phyloP scores from a whole-genome alignment of 768 basidiomycete genomes.

The Ramaria rubella region DNA sequence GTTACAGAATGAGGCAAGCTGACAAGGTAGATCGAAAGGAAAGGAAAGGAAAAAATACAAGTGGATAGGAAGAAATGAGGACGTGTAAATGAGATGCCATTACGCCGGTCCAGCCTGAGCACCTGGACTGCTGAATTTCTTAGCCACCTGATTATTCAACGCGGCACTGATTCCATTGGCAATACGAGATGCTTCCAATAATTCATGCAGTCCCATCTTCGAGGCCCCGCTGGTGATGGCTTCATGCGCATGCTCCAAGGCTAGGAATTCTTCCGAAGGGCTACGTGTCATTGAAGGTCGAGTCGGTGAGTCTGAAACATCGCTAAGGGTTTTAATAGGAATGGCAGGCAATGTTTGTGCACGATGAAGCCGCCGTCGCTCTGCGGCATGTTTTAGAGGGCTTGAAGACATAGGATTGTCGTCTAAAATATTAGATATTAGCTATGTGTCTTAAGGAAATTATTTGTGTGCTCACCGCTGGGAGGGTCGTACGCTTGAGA shows the following conservation, averaged over 20 bases:
- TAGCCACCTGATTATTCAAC: slow-evolving; percentile 1
- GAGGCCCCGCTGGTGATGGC: background rate
- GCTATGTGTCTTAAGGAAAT: background rate
- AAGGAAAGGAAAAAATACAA: no score
- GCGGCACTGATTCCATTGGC: slow-evolving; percentile 1
- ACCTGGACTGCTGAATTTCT: background rate
- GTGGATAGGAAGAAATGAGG: no score
- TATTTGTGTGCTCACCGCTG: background rate
- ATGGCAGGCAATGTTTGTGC: background rate
- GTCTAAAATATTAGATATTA: background rate
- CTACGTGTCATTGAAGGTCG: background rate
- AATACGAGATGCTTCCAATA: slow-evolving; percentile 1
- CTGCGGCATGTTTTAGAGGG: slow-evolving; percentile 4
- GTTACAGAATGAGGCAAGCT: no score
- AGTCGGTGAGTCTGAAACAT: background rate
- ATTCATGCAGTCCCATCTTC: slow-evolving; percentile 3
- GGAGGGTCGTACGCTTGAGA: slow-evolving; percentile 2
- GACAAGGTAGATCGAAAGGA: no score
- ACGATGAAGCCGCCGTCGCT: slow-evolving; percentile 4
- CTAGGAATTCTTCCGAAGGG: slow-evolving; percentile 3
- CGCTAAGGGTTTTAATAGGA: background rate
- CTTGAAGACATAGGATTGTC: slow-evolving; percentile 7
- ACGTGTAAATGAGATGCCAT: no score
- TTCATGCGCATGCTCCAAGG: slow-evolving; percentile 8
- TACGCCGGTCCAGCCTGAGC: background rate